Evolutionary conservation across 2,329 filamentous ascomycete genomes (phyloP).

Genomic region (Fusarium albosuccineum): DNA sequence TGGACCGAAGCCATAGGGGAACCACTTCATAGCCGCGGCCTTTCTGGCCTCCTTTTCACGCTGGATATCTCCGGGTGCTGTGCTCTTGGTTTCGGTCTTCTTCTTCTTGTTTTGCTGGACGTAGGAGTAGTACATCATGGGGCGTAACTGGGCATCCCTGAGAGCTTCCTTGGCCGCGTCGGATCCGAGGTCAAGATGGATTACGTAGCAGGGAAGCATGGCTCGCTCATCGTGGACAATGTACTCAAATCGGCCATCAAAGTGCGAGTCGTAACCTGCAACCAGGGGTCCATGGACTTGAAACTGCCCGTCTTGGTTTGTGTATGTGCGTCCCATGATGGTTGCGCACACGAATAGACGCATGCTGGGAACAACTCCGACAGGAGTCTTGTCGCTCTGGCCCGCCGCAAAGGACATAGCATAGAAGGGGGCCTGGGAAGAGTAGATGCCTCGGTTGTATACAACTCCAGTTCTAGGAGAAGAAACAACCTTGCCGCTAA

Average conservation of each 20-base stretch:
- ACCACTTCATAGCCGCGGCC: constrained; percentile 59
- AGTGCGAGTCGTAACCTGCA: constrained; percentile 53
- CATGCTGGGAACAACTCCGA: constrained; percentile 52
- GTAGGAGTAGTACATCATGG: constrained; percentile 8
- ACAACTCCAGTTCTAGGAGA: constrained; percentile 50
- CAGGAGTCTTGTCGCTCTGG: constrained; percentile 46
- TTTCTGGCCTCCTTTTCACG: constrained; percentile 54
- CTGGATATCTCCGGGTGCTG: constrained; percentile 52
- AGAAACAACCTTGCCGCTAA: constrained; percentile 21
- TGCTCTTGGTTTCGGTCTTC: constrained; percentile 8
- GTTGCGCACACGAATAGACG: constrained; percentile 61
- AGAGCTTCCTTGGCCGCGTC: constrained; percentile 48
- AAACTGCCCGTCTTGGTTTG: background rate
- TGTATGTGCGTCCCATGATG: constrained; percentile 57
- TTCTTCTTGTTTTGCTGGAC: constrained; percentile 2
- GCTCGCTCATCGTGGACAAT: constrained; percentile 58
- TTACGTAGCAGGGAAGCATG: constrained; percentile 60
- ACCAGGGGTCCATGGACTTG: constrained; percentile 41
- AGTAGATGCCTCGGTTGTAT: constrained; percentile 59
- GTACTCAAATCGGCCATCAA: constrained; percentile 56
- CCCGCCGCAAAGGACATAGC: constrained; percentile 52
- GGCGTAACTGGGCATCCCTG: constrained; percentile 25
- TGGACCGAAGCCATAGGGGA: constrained; percentile 61
- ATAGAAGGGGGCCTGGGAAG: constrained; percentile 56
- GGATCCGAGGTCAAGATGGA: constrained; percentile 58